Evolutionary conservation across 1,139 yeast genomes (phyloP).

Genomic region (Saccharomyces hybrid): DNA sequence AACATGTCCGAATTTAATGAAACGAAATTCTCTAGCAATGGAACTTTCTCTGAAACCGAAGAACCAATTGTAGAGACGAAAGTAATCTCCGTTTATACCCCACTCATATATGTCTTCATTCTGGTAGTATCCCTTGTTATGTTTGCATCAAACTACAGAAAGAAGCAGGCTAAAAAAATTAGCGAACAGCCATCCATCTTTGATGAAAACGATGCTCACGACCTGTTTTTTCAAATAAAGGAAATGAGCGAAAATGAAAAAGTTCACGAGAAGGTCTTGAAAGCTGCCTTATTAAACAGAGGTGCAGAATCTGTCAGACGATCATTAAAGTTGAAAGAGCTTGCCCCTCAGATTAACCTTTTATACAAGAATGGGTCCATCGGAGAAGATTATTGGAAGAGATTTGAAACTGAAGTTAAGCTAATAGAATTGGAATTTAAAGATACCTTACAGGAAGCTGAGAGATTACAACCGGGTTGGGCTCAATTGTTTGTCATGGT

Average conservation of each 20-base stretch:
- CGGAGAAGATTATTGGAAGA: slow-evolving; percentile 81
- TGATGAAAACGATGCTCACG: slow-evolving; percentile 57
- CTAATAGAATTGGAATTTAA: slow-evolving; percentile 69
- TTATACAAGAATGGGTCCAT: slow-evolving; percentile 83
- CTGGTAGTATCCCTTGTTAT: slow-evolving; percentile 60
- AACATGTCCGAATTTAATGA: slow-evolving; percentile 1
- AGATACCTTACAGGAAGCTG: slow-evolving; percentile 74
- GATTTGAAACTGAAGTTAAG: slow-evolving; percentile 70
- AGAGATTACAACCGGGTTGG: slow-evolving; percentile 71
- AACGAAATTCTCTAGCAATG: slow-evolving; percentile 3
- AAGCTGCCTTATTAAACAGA: slow-evolving; percentile 79
- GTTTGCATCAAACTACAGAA: slow-evolving; percentile 69
- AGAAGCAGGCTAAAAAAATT: slow-evolving; percentile 47
- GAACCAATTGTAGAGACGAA: slow-evolving; percentile 23
- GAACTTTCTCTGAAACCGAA: slow-evolving; percentile 16
- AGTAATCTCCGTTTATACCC: slow-evolving; percentile 74
- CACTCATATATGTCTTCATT: slow-evolving; percentile 69
- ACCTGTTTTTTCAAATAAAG: slow-evolving; percentile 55
- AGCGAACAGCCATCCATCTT: slow-evolving; percentile 62
- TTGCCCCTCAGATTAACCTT: slow-evolving; percentile 50
- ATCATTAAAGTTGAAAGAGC: slow-evolving; percentile 67
- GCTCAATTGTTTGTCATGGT: slow-evolving; percentile 65
- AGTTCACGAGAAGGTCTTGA: slow-evolving; percentile 74
- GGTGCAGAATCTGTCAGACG: slow-evolving; percentile 90
- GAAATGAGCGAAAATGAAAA: slow-evolving; percentile 40